A percentile compares a stretch with the other conserved stretches of the same genome.
phyloP scores from a whole-genome alignment of 2,329 filamentous ascomycete species.

The Hypoxylon sp. region DNA sequence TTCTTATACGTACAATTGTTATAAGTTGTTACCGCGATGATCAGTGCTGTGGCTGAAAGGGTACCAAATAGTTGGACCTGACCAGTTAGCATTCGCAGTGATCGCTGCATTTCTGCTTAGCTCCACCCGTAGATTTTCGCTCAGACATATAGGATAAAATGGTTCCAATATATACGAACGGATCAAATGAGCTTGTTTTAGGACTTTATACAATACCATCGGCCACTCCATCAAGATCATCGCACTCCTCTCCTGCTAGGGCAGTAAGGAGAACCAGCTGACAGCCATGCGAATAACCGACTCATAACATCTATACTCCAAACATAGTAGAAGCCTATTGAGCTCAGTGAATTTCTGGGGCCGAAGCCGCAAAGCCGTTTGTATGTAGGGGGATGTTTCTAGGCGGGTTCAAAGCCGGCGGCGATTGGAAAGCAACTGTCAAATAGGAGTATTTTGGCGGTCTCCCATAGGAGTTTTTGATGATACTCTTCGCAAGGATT shows the following conservation, averaged over 20 bases:
- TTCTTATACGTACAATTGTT: constrained; percentile 13
- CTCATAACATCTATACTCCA: constrained; percentile 45
- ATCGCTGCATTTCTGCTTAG: constrained; percentile 34
- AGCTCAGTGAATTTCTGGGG: constrained; percentile 51
- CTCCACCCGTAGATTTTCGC: constrained; percentile 12
- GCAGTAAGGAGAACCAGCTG: constrained; percentile 37
- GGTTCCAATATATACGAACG: constrained; percentile 49
- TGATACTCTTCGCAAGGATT: constrained; percentile 61
- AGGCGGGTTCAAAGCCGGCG: constrained; percentile 62
- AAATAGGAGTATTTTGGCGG: constrained; percentile 65
- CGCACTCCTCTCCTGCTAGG: constrained; percentile 54
- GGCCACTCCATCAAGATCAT: constrained; percentile 60
- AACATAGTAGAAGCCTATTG: constrained; percentile 29
- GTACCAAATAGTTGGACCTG: constrained; percentile 41
- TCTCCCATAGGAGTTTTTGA: constrained; percentile 58
- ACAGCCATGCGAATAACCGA: constrained; percentile 37
- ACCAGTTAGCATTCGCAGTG: constrained; percentile 42
- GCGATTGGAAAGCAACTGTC: constrained; percentile 61
- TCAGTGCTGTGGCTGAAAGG: constrained; percentile 38
- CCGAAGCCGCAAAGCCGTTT: constrained; percentile 68
- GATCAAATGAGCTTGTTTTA: constrained; percentile 56
- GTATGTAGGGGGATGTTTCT: constrained; percentile 67
- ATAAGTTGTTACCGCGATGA: constrained; percentile 33
- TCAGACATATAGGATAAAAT: constrained; percentile 44
- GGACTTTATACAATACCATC: constrained; percentile 62